Evolutionary conservation across 257 asterid species (phyloP), one percentile per base, ranked within the genome.

Genomic region (Fraxinus pennsylvanica): DNA sequence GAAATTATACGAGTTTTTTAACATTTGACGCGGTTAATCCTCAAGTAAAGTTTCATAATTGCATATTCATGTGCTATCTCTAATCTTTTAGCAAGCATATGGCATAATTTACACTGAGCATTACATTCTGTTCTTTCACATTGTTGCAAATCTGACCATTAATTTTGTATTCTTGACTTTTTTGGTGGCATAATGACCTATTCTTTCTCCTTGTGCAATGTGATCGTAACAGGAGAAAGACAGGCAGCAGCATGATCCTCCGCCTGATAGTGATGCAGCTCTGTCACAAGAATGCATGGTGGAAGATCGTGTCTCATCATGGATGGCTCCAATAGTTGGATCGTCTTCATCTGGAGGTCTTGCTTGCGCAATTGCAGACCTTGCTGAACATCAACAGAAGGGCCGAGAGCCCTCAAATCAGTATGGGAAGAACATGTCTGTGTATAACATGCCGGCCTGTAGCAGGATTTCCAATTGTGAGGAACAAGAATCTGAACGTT

Each of bases 311-410:
- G 72, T 84, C 82, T 79, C 85, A 78, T 69, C 78, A 6, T 74
- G 54, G n/a, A 69, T 22, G 32, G 80, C 81, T 78, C 83, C 87
- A n/a, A 79, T 77, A 36, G 82, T 90, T 10, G 92, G 88, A 79
- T 85, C 96, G 57, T 83, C 94, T 22, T 89, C 97, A 25, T 90
- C 99, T 3, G 93, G 92, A 13, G 96, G 97, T 54, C 96, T 94
- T 74, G 97, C 96, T 22, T 91, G 97, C 6, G 98, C 97, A 38
- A 92, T 94, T 69, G 99, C 97, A 45, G 92, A 94, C 81, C 95
- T 94, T 41, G 96, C 97, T 36, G 99, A 94, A 79, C 94, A 95
- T 30, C 97, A 92, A 82, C 96, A 90, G 71, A 83, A 38, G 61
- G 76, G 80, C n/a, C 89, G 87, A 76, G 97, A 87, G 84, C 69